Percentiles rank a stretch among this genome's conserved stretches.
Evolutionary conservation across 495 filamentous ascomycete species (phyloP).

Genomic region (Tuber calosporum): DNA sequence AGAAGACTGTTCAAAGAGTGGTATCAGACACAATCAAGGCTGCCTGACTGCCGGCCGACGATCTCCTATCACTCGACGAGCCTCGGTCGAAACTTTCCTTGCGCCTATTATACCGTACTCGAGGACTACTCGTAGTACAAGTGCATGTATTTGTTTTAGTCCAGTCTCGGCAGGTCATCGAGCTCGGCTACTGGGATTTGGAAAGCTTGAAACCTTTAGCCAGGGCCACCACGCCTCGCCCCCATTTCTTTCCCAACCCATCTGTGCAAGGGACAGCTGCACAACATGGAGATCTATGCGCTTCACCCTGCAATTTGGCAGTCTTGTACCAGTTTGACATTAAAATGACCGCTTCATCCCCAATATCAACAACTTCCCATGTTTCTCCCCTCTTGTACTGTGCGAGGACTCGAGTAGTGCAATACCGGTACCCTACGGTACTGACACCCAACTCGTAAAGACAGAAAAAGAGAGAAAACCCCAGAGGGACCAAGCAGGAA

Average conservation of each 20-base stretch:
- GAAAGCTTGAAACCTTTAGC: conserved; percentile 30
- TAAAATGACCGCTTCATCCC: not conserved
- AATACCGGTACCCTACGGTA: no score
- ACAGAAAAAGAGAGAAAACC: not conserved
- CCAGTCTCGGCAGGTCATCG: conserved; percentile 1
- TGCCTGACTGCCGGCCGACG: not conserved
- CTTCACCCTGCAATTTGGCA: conserved; percentile 36
- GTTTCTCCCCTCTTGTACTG: not conserved
- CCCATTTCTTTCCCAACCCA: not conserved
- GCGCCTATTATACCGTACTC: no score
- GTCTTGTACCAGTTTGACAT: not conserved
- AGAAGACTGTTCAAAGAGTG: not conserved
- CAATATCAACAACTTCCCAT: not conserved
- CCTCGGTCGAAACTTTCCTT: not conserved
- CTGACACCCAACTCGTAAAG: not conserved
- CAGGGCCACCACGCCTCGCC: not conserved
- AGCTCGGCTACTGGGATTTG: conserved; percentile 25
- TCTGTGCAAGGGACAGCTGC: conserved; percentile 30
- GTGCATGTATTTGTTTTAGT: no score
- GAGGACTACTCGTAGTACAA: no score
- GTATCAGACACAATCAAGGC: not conserved
- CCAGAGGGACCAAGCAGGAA: not conserved
- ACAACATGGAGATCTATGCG: conserved; percentile 39
- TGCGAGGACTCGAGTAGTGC: no score
- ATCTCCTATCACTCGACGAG: not conserved